phyloP scores from a whole-genome alignment of 1,139 yeast genomes.

The Spathaspora sp. region DNA sequence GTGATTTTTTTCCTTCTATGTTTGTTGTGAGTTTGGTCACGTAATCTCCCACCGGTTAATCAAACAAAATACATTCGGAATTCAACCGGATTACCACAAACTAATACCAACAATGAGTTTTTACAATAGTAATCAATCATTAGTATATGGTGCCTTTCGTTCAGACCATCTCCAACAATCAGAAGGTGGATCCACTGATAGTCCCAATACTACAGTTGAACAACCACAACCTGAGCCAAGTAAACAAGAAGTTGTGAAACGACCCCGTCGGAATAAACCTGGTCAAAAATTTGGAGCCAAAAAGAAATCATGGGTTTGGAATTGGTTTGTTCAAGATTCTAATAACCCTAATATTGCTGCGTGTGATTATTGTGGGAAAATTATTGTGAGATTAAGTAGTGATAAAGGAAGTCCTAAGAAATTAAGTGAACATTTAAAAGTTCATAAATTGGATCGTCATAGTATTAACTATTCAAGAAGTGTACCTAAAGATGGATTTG shows the following conservation, averaged over 20 bases:
- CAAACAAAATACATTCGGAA: not conserved
- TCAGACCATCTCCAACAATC: not conserved
- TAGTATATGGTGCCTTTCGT: slow-evolving; percentile 3
- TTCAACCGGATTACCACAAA: not conserved
- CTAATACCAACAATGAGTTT: slow-evolving; percentile 6
- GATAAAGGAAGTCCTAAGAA: slow-evolving; percentile 64
- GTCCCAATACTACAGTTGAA: slow-evolving; percentile 11
- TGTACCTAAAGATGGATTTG: slow-evolving; percentile 39
- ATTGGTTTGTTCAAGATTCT: slow-evolving; percentile 56
- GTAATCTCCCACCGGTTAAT: not conserved
- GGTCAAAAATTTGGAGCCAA: slow-evolving; percentile 59
- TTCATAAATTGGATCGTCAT: slow-evolving; percentile 48
- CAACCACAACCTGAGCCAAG: slow-evolving; percentile 11
- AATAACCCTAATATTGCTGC: slow-evolving; percentile 50
- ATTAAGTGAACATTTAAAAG: slow-evolving; percentile 54
- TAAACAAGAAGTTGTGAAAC: slow-evolving; percentile 19
- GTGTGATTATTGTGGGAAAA: slow-evolving; percentile 54
- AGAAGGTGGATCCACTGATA: not conserved
- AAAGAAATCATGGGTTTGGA: slow-evolving; percentile 63
- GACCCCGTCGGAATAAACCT: slow-evolving; percentile 41
- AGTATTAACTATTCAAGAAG: slow-evolving; percentile 36
- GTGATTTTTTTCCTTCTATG: not conserved
- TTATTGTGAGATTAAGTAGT: slow-evolving; percentile 45
- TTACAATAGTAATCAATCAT: slow-evolving; percentile 8
- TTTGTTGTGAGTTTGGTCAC: not conserved